Base-by-base conservation (phyloP, 768 basidiomycete genomes). In the Amylocystis lapponica region DNA sequence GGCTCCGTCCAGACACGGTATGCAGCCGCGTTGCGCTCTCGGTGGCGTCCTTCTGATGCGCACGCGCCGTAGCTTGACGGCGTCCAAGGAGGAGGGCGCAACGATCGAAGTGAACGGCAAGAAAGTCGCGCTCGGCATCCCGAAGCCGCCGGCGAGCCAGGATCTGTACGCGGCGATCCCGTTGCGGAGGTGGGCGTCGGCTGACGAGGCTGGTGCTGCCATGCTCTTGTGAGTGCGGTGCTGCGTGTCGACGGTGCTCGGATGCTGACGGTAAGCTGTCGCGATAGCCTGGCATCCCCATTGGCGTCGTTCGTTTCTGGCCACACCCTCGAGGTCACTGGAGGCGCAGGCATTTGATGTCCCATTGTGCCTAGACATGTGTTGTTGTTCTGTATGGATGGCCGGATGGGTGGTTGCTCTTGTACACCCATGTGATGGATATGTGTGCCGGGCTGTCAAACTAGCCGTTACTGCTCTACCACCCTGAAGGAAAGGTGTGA, bases 321-420 rank as follows among this genome's bases (percentile, higher is more conserved):
- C 7, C 89, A 90, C 63, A 89, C 86, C 13, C 67, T 91, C 41
- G 86, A 89, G 61, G 84, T 86, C 17, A 90, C 88, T 27, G 88
- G 88, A 26, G 89, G 89, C 31, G 70, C 72, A 41, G 86, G 86
- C 27, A 88, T 89, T 43, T 86, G 61, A 63, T 13, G 9, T n/a
- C n/a, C 29, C 29, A n/a, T n/a, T n/a, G 10, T 30, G 29, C 29
- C 9, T 30, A n/a, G n/a, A n/a, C n/a, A n/a, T n/a, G n/a, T n/a
- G n/a, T n/a, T n/a, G n/a, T n/a, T n/a, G n/a, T n/a, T n/a, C n/a
- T n/a, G n/a, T n/a, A n/a, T n/a, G n/a, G n/a, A n/a, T n/a, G n/a
- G n/a, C n/a, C n/a, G n/a, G n/a, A n/a, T n/a, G n/a, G n/a, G n/a
- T n/a, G n/a, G n/a, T n/a, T n/a, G n/a, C n/a, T n/a, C n/a, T n/a